Percentiles rank a stretch among this genome's conserved stretches.
Evolutionary conservation across 192 early-diverging fungal species (phyloP).

Genomic region (Jimgerdemannia lactiflua): DNA sequence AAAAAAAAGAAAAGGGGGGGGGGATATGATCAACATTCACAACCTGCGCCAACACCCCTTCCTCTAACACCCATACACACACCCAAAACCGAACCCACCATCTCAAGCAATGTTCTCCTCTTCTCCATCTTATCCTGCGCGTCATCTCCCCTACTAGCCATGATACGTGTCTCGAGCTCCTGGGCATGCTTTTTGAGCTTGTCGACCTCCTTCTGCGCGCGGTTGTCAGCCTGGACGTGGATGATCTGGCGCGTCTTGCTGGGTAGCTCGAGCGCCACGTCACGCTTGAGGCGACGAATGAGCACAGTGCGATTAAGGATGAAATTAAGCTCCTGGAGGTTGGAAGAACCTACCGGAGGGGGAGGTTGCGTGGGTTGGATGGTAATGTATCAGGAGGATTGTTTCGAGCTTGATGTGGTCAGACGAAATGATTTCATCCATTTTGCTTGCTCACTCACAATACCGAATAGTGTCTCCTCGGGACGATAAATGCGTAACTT

Average conservation of each 20-base stretch:
- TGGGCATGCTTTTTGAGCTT: constrained; percentile 9
- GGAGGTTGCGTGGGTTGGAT: neutral
- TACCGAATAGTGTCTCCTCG: neutral
- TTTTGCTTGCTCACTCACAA: neutral
- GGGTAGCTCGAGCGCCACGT: constrained; percentile 41
- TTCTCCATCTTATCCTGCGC: constrained; percentile 1
- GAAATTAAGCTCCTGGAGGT: constrained; percentile 40
- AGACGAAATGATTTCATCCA: neutral
- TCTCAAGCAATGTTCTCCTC: neutral
- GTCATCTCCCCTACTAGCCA: constrained; percentile 1
- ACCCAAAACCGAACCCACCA: neutral
- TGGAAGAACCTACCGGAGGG: constrained; percentile 21
- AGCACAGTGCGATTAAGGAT: constrained; percentile 38
- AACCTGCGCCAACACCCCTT: no score
- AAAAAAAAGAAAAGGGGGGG: no score
- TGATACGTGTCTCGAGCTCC: constrained; percentile 2
- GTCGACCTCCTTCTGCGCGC: constrained; percentile 11
- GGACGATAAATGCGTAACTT: neutral
- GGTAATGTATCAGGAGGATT: constrained; percentile 1
- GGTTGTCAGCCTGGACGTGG: constrained; percentile 14
- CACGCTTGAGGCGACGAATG: constrained; percentile 42
- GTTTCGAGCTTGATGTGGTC: neutral
- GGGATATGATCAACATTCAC: neutral
- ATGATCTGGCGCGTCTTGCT: constrained; percentile 38
- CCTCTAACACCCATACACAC: neutral